These are phyloP conservation scores for Kwoniella botswanensis DNA, from an alignment of 768 basidiomycete species.

Conservation along the genomic window DNA sequence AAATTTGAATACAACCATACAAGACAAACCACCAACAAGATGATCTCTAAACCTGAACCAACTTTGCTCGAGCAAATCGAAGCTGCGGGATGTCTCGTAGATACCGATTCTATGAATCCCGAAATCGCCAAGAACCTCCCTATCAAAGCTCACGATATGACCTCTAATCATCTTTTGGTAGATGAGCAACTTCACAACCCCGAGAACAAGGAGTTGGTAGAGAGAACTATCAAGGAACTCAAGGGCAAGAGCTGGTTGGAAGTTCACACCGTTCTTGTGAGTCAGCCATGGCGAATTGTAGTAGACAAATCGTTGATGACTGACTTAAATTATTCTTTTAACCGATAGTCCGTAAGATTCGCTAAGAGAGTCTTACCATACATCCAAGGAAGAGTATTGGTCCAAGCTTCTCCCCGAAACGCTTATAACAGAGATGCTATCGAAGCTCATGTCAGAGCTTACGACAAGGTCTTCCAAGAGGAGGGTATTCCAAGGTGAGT, in stretches of 20 bases:
- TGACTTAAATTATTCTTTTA: no score
- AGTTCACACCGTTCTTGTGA: conserved; percentile 34
- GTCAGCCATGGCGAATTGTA: conserved; percentile 1
- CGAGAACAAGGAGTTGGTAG: conserved; percentile 50
- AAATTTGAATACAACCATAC: not conserved
- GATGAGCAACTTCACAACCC: conserved; percentile 39
- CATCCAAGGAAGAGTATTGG: conserved; percentile 47
- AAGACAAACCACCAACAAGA: conserved; percentile 14
- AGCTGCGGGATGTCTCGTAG: conserved; percentile 36
- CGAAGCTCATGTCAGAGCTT: conserved; percentile 40
- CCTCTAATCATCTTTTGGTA: conserved; percentile 47
- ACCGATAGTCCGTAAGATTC: conserved; percentile 33
- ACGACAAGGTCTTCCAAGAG: conserved; percentile 40
- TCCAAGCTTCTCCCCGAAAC: conserved; percentile 43
- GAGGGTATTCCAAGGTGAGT: conserved; percentile 55
- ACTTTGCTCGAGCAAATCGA: conserved; percentile 46
- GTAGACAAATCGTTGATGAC: no score
- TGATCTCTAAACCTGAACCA: conserved; percentile 29
- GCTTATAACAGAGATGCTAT: conserved; percentile 43
- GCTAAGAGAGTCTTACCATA: conserved; percentile 30
- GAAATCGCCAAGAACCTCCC: conserved; percentile 39
- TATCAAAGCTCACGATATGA: conserved; percentile 49
- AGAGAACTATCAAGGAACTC: conserved; percentile 39
- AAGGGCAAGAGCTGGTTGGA: conserved; percentile 33
- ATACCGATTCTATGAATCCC: conserved; percentile 49